Percentiles rank a stretch among this genome's conserved stretches.
Conservation (phyloP, 1,284 basidiomycete genomes). For the Puccinia hordei region DNA sequence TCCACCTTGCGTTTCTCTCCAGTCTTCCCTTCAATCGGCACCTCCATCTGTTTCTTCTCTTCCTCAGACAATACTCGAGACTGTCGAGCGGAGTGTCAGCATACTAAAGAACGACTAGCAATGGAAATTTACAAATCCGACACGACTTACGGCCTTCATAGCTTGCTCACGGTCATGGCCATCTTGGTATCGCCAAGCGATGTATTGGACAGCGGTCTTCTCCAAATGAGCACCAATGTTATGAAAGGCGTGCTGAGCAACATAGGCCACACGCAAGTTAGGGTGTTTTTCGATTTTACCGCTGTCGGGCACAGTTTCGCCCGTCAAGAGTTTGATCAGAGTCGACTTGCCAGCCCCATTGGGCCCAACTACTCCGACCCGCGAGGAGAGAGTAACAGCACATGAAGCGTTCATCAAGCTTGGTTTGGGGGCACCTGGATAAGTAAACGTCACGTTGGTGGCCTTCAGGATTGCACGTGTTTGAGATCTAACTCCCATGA, state of each 20-base stretch:
- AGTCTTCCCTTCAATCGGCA: constrained; percentile 87
- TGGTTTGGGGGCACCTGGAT: constrained; percentile 80
- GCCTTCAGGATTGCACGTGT: constrained; percentile 96
- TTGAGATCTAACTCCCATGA: constrained; percentile 96
- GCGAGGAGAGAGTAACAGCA: constrained; percentile 76
- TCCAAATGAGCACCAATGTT: constrained; percentile 85
- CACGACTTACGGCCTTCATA: constrained; percentile 69
- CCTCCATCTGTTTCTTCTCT: constrained; percentile 78
- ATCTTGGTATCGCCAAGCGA: constrained; percentile 99
- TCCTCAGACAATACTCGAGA: constrained; percentile 87
- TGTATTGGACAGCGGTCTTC: constrained; percentile 92
- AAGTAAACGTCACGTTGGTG: constrained; percentile 88
- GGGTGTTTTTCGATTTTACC: constrained; percentile 96
- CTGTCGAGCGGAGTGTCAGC: background rate
- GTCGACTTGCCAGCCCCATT: constrained; percentile 95
- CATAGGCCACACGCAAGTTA: constrained; percentile 90
- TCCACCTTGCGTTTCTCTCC: constrained; percentile 86
- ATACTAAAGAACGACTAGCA: background rate
- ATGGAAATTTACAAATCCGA: background rate
- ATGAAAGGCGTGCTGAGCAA: constrained; percentile 96
- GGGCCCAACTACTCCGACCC: constrained; percentile 82
- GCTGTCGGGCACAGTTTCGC: constrained; percentile 89
- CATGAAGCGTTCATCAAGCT: constrained; percentile 87
- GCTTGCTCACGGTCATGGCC: constrained; percentile 94
- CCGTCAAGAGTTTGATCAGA: constrained; percentile 94